Evolutionary conservation across 371 early-diverging fungal genomes (phyloP).

Genomic region (Syncephalastrum contaminatum): DNA sequence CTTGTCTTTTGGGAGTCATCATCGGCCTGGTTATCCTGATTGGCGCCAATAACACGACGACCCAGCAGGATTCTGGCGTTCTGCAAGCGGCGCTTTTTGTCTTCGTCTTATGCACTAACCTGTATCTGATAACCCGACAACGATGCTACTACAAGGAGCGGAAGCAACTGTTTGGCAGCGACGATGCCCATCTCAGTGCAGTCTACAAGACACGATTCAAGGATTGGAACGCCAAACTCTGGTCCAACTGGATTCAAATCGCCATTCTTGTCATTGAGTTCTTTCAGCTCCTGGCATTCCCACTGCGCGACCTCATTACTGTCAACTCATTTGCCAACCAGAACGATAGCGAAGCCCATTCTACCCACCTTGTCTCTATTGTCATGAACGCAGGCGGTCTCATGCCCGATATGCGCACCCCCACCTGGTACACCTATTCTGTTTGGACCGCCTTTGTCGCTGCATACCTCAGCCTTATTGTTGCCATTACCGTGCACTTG

Average conservation of each 20-base stretch:
- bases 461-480: conserved; percentile 23
- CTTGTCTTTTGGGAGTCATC: conserved; percentile 26
- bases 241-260: conserved; percentile 60
- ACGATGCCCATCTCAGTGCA: conserved; percentile 43
- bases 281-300: conserved; percentile 57
- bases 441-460: conserved; percentile 45
- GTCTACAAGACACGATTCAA: conserved; percentile 41
- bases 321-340: conserved; percentile 25
- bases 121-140: conserved; percentile 52
- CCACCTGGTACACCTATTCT: conserved; percentile 51
- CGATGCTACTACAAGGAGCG: conserved; percentile 49
- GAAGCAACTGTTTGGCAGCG: conserved; percentile 37
- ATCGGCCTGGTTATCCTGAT: conserved; percentile 36
- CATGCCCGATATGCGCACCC: conserved; percentile 52
- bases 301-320: conserved; percentile 51
- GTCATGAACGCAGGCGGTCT: conserved; percentile 44
- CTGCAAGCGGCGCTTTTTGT: conserved; percentile 53
- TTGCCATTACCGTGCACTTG: conserved; percentile 34
- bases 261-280: conserved; percentile 60
- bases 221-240: conserved; percentile 40
- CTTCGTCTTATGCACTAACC: conserved; percentile 52
- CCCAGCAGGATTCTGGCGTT: conserved; percentile 9
- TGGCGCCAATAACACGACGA: conserved; percentile 21
- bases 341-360: conserved; percentile 12
- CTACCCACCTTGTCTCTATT: conserved; percentile 27